phyloP scores from a whole-genome alignment of 1,284 basidiomycete genomes.

The Mycosarcoma maydis region DNA sequence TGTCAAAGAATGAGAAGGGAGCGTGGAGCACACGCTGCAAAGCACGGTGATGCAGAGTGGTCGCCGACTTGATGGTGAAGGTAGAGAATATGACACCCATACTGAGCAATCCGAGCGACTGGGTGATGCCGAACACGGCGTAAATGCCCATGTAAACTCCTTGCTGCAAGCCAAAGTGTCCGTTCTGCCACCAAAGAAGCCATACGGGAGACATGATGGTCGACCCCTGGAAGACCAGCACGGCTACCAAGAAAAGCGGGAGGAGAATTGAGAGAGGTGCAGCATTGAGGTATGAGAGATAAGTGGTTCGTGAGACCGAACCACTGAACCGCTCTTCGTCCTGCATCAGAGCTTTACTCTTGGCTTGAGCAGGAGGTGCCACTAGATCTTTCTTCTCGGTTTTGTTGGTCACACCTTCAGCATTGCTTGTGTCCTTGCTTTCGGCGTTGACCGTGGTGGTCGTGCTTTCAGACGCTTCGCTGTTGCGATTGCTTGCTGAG shows the following conservation, averaged over 20 bases:
- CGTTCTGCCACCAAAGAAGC: conserved; percentile 41
- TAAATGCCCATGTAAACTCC: conserved; percentile 50
- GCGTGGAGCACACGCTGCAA: conserved; percentile 36
- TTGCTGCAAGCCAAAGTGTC: conserved; percentile 10
- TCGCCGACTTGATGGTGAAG: conserved; percentile 28
- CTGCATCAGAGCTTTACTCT: conserved; percentile 27
- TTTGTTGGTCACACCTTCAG: no score
- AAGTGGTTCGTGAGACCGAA: conserved; percentile 27
- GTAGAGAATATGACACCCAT: conserved; percentile 42
- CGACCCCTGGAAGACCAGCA: conserved; percentile 35
- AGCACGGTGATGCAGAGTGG: conserved; percentile 29
- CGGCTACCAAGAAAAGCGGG: conserved; percentile 24
- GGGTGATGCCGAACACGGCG: conserved; percentile 32
- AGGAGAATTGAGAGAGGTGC: conserved; percentile 17
- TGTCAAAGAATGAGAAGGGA: conserved; percentile 52
- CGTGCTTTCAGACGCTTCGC: neutral
- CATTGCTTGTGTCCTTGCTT: no score
- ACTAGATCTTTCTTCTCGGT: neutral
- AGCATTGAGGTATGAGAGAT: conserved; percentile 32
- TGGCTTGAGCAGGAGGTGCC: neutral
- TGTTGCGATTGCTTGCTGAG: no score
- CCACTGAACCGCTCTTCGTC: conserved; percentile 27
- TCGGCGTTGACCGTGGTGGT: no score
- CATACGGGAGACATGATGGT: conserved; percentile 42
- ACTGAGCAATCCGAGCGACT: conserved; percentile 37